phyloP scores from a whole-genome alignment of 1,284 basidiomycete genomes.

The Testicularia cyperi region DNA sequence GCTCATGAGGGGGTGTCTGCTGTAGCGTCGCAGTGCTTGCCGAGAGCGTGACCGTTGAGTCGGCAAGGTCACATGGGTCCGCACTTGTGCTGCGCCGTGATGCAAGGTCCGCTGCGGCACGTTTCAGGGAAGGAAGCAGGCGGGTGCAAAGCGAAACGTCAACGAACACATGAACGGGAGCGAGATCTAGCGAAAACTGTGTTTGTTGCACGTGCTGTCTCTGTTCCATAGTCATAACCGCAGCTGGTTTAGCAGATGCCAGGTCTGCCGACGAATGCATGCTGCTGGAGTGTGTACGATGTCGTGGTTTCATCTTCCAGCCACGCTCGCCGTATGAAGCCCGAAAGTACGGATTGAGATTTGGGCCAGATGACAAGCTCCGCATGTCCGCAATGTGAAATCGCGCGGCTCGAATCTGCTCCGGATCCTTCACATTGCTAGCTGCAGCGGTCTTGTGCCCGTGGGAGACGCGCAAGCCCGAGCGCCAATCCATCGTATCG shows the following conservation, averaged over 20 bases:
- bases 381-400: slow-evolving; percentile 12
- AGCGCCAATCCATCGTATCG: slow-evolving; percentile 1
- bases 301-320: slow-evolving; percentile 35
- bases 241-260: no score
- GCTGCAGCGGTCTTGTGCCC: no score
- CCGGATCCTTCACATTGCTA: no score
- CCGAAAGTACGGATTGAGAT: slow-evolving; percentile 15
- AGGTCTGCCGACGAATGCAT: no score
- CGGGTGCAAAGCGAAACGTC: slow-evolving; percentile 39
- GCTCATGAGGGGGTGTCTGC: slow-evolving; percentile 7
- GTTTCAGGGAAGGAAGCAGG: slow-evolving; percentile 24
- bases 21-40: slow-evolving; percentile 22
- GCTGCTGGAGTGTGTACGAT: not conserved
- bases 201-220: no score
- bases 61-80: slow-evolving; percentile 2
- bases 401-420: slow-evolving; percentile 15
- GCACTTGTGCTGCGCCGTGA: slow-evolving; percentile 2
- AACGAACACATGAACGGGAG: slow-evolving; percentile 39
- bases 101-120: slow-evolving; percentile 11
- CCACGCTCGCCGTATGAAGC: slow-evolving; percentile 34
- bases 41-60: slow-evolving; percentile 27
- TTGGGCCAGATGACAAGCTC: not conserved
- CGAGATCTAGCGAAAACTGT: slow-evolving; percentile 3
- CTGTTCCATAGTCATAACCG: no score
- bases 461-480: no score